A percentile compares a stretch with the other conserved stretches of the same genome.
These are phyloP conservation scores for Vitis cinerea DNA, from an alignment of 164 flowering plant genomes.

Conservation along the genomic window DNA sequence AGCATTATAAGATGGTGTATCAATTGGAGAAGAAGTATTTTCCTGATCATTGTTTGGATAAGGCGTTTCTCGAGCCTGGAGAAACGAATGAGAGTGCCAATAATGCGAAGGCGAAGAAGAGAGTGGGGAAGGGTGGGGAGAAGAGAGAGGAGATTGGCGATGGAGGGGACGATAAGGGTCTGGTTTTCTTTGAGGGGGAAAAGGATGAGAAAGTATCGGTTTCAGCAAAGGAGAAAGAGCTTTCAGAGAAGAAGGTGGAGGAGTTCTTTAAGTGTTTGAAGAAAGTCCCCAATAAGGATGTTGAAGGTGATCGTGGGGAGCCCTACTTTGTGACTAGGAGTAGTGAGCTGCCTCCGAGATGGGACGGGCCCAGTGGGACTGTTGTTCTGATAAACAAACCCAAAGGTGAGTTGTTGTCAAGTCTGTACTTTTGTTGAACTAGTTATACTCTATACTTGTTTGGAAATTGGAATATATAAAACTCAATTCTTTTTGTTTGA, in stretches of 20 bases:
- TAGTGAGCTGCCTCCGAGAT: conserved; percentile 70
- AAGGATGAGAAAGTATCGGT: conserved; percentile 17
- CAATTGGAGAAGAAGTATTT: conserved; percentile 96
- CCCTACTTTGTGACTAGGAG: conserved; percentile 68
- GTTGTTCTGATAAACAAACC: conserved; percentile 91
- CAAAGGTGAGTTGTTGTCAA: conserved; percentile 54
- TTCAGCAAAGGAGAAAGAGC: conserved; percentile 26
- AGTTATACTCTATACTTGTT: too few relatives aligned
- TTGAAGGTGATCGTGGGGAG: conserved; percentile 42
- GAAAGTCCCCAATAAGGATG: conserved; percentile 61
- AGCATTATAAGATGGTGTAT: conserved; percentile 95
- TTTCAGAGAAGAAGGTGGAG: conserved; percentile 83
- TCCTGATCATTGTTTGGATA: conserved; percentile 85
- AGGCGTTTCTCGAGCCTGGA: conserved; percentile 83
- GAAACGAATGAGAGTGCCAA: conserved; percentile 16
- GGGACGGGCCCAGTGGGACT: conserved; percentile 86
- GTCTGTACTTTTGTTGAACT: not conserved
- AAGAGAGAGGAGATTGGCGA: conserved; percentile 16
- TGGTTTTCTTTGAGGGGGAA: conserved; percentile 79
- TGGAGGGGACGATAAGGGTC: conserved; percentile 39
- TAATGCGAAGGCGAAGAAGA: conserved; percentile 23
- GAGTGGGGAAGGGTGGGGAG: conserved; percentile 12
- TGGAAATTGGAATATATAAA: too few relatives aligned
- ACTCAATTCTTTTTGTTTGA: too few relatives aligned
- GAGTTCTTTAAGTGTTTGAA: conserved; percentile 95